Base-by-base conservation (phyloP, 2,329 filamentous ascomycete genomes). In the Byssothecium circinans region DNA sequence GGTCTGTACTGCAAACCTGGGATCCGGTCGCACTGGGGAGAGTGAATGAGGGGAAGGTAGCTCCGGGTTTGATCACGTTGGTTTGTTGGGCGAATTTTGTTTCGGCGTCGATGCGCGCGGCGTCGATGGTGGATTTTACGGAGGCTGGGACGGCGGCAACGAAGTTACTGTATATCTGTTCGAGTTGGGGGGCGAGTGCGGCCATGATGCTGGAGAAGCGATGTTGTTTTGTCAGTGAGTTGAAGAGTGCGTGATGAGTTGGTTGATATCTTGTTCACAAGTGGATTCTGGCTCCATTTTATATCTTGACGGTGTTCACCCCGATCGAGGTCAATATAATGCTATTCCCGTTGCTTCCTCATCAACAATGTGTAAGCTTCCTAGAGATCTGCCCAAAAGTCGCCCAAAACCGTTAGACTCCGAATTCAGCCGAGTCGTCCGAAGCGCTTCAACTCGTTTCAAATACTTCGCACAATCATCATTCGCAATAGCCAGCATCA, bases 1-100 rank as follows among this genome's bases (percentile, higher is more conserved):
- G 69, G 8, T 62, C 55, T 10, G 41, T 46, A 46, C 63, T 70
- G 2, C 61, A 62, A 1, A 74, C 62, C 25, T 61, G 14, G 22
- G 67, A 58, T 14, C 69, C 71, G 1, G 61, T 55, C 18, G 72
- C 74, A 47, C 74, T 46, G 22, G 38, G 41, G 7, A 52, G 27
- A 2, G 25, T 27, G 30, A 51, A 51, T 14, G 34, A 2, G 4
- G 48, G 48, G 22, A 47, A 45, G 12, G 27, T 18, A 12, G 23
- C 33, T 10, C 40, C 35, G 33, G 32, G 19, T 29, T 43, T 35
- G 34, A 43, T 38, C 12, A 43, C 27, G 4, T 29, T 19, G 10
- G 23, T 15, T 12, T 37, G 22, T n/a, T 20, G 20, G 15, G 29
- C 23, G 37, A 45, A 50, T 19, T 45, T 43, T 1, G 22, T 7